Conservation (phyloP, 495 filamentous ascomycete genomes). For the Lasiosphaeria miniovina region DNA sequence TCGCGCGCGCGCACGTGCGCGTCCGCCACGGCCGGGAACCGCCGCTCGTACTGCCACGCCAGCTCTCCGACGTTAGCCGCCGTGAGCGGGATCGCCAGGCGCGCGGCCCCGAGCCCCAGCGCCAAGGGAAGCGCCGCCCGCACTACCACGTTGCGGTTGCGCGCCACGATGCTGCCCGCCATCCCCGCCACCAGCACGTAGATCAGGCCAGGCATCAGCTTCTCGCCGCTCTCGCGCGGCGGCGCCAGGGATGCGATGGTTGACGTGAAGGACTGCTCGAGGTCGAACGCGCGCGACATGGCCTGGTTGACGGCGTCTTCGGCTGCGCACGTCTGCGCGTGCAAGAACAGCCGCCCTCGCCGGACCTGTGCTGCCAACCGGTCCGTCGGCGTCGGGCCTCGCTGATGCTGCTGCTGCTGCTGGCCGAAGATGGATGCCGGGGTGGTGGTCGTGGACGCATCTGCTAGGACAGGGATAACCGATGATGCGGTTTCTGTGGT, state of each 20-base stretch:
- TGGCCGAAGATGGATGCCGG: constrained; percentile 24
- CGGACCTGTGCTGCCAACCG: constrained; percentile 82
- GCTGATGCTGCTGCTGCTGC: constrained; percentile 18
- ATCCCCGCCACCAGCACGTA: constrained; percentile 91
- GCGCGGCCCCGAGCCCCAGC: constrained; percentile 70
- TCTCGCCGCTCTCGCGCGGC: constrained; percentile 73
- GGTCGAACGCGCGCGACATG: constrained; percentile 68
- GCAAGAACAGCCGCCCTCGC: constrained; percentile 73
- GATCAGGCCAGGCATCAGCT: constrained; percentile 76
- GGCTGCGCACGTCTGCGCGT: constrained; percentile 64
- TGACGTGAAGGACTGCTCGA: constrained; percentile 79
- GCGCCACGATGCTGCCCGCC: constrained; percentile 82
- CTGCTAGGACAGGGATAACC: constrained; percentile 9
- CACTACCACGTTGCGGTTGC: constrained; percentile 80
- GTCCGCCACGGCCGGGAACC: constrained; percentile 72
- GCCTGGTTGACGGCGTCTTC: constrained; percentile 76
- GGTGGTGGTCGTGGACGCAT: constrained; percentile 24
- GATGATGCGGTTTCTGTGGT: constrained; percentile 25
- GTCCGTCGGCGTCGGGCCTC: constrained; percentile 80
- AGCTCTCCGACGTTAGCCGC: constrained; percentile 83
- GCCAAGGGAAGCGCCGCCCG: constrained; percentile 67
- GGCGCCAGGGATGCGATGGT: constrained; percentile 87
- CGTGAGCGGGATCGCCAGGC: constrained; percentile 70
- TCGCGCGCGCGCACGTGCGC: constrained; percentile 67
- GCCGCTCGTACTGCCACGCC: constrained; percentile 85